Evolutionary conservation across 345 rosid genomes (phyloP).

Genomic region (Citrus mangshanensis): DNA sequence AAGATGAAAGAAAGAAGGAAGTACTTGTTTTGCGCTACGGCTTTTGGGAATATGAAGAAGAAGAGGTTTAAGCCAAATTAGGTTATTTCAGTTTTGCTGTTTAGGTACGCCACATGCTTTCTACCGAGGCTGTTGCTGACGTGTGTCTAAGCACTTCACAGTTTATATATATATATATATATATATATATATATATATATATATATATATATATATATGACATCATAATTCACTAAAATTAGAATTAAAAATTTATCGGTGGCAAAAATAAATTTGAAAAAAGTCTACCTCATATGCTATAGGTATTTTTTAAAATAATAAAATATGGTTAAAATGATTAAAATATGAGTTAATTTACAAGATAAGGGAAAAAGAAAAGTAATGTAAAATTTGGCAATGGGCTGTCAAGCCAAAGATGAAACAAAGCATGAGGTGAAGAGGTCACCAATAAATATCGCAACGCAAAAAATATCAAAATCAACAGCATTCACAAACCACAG

Average conservation of each 20-base stretch:
- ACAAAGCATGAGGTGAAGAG: not conserved
- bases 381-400: no score
- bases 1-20: no score
- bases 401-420: no score
- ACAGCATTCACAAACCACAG: not conserved
- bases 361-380: no score
- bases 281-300: no score
- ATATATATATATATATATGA: no score
- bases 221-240: no score
- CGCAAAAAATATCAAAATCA: not conserved
- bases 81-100: not conserved
- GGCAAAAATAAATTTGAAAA: no score
- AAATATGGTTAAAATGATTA: not conserved
- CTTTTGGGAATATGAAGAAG: not conserved
- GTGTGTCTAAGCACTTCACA: not conserved
- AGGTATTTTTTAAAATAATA: not conserved
- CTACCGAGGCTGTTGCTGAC: not conserved
- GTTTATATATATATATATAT: no score
- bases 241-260: no score
- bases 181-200: no score
- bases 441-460: not conserved
- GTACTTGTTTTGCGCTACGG: not conserved
- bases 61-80: constrained; percentile 3
- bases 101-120: not conserved
- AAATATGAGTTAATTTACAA: no score